Evolutionary conservation across 1,139 yeast species (phyloP).

Genomic region (Taiozyma sp.): DNA sequence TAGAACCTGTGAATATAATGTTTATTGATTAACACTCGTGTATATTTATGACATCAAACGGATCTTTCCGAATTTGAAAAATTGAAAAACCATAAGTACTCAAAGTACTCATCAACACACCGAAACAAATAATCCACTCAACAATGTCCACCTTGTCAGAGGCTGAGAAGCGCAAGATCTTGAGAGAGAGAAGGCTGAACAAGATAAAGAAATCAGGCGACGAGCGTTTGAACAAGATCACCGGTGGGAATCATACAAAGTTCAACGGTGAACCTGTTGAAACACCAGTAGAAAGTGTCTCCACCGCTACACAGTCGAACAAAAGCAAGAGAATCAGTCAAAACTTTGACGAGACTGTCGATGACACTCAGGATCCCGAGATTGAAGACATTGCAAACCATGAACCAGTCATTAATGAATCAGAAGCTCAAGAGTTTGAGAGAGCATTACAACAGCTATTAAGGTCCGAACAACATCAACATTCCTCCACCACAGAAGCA

Average conservation of each 20-base stretch:
- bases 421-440: constrained; percentile 8
- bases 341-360: constrained; percentile 7
- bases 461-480: constrained; percentile 8
- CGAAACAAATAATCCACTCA: not conserved
- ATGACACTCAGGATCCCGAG: constrained; percentile 6
- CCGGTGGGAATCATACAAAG: constrained; percentile 28
- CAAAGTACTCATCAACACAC: not conserved
- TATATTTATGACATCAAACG: no score
- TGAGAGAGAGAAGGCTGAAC: constrained; percentile 69
- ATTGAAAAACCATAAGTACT: not conserved
- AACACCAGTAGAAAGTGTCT: no score
- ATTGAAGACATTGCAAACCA: constrained; percentile 10
- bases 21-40: no score
- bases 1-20: no score
- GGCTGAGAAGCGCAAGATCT: constrained; percentile 56
- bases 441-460: constrained; percentile 7
- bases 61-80: no score
- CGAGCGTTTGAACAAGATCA: constrained; percentile 49
- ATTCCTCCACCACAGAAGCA: not conserved
- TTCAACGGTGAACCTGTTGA: no score
- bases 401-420: not conserved
- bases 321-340: constrained; percentile 23
- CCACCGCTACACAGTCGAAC: no score
- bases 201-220: constrained; percentile 53
- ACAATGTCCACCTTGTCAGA: constrained; percentile 29